phyloP scores from a whole-genome alignment of 345 rosid genomes.

The Syzygium aromaticum region DNA sequence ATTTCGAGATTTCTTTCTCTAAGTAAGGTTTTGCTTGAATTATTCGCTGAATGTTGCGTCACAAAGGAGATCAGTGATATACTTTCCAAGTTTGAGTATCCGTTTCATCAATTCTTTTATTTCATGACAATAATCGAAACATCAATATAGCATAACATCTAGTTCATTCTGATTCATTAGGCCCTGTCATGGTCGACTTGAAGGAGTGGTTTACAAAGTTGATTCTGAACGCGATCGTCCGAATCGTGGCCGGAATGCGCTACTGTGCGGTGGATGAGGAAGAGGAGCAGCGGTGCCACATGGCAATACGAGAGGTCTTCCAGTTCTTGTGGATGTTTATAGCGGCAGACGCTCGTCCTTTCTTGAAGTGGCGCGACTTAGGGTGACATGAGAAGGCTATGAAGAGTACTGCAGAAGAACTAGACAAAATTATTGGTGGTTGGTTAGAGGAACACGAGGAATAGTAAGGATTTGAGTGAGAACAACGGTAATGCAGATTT shows the following conservation, averaged over 20 bases:
- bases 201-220: constrained; percentile 18
- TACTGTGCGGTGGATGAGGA: constrained; percentile 4
- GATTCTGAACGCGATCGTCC: constrained; percentile 8
- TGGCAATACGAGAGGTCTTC: constrained; percentile 3
- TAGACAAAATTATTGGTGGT: neutral
- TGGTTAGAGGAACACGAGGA: constrained; percentile 14
- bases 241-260: constrained; percentile 26
- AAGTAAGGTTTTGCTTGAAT: too few relatives aligned
- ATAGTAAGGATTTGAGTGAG: neutral
- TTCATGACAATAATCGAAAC: neutral
- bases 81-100: neutral
- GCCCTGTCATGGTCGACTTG: constrained; percentile 15
- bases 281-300: constrained; percentile 5
- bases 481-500: constrained; percentile 3
- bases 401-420: constrained; percentile 6
- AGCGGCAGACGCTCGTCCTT: constrained; percentile 13
- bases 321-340: constrained; percentile 1
- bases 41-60: too few relatives aligned
- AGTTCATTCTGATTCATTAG: neutral
- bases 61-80: neutral
- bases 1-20: too few relatives aligned
- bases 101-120: neutral
- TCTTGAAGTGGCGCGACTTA: constrained; percentile 17
- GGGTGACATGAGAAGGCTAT: constrained; percentile 18
- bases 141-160: neutral